Percentiles rank a stretch among this genome's conserved stretches.
Evolutionary conservation across 345 rosid genomes (phyloP).

Genomic region (Pugionium cornutum): DNA sequence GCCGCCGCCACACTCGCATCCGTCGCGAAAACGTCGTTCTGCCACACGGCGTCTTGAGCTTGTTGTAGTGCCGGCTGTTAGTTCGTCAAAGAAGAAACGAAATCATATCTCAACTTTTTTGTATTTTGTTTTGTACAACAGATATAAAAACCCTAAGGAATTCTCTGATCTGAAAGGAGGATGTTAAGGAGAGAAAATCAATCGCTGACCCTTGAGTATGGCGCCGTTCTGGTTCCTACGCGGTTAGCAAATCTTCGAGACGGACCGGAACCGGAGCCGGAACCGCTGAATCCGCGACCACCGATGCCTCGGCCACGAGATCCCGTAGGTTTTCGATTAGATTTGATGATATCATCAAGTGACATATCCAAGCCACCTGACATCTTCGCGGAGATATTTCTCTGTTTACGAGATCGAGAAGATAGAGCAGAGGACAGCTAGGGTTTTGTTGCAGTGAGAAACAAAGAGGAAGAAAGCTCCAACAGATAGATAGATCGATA

Average conservation of each 20-base stretch:
- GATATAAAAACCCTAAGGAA: conserved; percentile 24
- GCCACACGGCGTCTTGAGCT: conserved; percentile 58
- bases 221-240: conserved; percentile 46
- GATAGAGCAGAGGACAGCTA: conserved; percentile 11
- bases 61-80: conserved; percentile 44
- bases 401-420: conserved; percentile 7
- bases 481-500: too few relatives aligned
- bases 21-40: conserved; percentile 55
- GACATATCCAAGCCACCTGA: conserved; percentile 63
- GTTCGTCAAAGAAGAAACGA: conserved; percentile 42
- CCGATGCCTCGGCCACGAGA: conserved; percentile 43
- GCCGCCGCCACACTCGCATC: conserved; percentile 40
- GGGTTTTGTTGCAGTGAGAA: conserved; percentile 16
- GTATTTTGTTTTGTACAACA: neutral
- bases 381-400: conserved; percentile 44
- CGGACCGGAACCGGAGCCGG: conserved; percentile 38
- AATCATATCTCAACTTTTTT: conserved; percentile 37
- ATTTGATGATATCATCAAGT: conserved; percentile 68
- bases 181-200: conserved; percentile 21
- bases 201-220: conserved; percentile 53
- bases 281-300: conserved; percentile 39
- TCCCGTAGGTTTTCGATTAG: conserved; percentile 51
- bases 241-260: conserved; percentile 53
- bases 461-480: too few relatives aligned
- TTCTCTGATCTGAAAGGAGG: conserved; percentile 37